These are phyloP conservation scores for Medakamo hakoo DNA, from an alignment of 139 green algal genomes.

Conservation along the genomic window DNA sequence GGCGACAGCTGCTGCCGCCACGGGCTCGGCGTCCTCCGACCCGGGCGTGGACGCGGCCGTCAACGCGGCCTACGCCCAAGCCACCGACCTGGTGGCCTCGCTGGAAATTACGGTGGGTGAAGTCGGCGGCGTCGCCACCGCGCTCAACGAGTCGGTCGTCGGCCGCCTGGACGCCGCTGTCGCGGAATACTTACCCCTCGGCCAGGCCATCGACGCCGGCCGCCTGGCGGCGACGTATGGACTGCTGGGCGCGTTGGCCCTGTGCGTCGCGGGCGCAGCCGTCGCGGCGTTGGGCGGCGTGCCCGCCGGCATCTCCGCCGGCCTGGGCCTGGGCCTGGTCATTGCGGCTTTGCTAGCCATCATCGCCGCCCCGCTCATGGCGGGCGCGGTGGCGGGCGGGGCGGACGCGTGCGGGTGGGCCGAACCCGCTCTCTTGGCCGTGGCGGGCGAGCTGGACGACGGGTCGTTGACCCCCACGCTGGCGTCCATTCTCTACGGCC, in stretches of 20 bases:
- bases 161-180: no score
- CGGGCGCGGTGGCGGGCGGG: no score
- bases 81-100: background rate
- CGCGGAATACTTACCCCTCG: background rate
- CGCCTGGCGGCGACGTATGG: background rate
- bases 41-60: background rate
- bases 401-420: background rate
- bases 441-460: background rate
- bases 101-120: background rate
- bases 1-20: no score
- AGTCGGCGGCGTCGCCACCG: no score
- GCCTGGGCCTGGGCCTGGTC: background rate
- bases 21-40: background rate
- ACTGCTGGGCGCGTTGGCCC: background rate
- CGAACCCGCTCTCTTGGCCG: background rate
- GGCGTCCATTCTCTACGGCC: no score
- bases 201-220: background rate
- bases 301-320: no score
- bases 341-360: background rate
- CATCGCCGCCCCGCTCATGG: background rate
- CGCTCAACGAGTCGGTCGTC: no score
- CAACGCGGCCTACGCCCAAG: background rate
- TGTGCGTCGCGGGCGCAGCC: background rate
- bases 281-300: background rate
- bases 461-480: no score